Conservation (phyloP, 2,329 filamentous ascomycete species). For the Epichloe baconii region DNA sequence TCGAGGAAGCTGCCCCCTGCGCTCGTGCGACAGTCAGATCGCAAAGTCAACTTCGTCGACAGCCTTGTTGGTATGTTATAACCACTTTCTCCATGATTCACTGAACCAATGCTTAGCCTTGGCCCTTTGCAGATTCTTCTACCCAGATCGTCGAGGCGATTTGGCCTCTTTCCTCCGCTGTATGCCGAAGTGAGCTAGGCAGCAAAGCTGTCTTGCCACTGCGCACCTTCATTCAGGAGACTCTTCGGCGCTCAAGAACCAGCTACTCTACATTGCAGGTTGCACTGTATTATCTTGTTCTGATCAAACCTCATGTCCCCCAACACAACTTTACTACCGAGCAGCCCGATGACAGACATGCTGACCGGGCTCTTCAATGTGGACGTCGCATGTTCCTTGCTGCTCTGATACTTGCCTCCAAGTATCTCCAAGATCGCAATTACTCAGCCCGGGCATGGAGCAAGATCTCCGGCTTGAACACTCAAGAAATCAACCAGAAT, state of each 20-base stretch:
- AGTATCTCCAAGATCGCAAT: conserved; percentile 95
- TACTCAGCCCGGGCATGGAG: conserved; percentile 97
- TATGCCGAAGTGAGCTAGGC: conserved; percentile 59
- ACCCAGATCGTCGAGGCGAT: conserved; percentile 96
- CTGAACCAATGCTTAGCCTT: conserved; percentile 21
- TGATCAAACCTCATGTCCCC: conserved; percentile 84
- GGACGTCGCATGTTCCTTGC: conserved; percentile 95
- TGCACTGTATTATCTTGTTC: conserved; percentile 86
- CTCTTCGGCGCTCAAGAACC: conserved; percentile 81
- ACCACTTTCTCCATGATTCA: conserved; percentile 9
- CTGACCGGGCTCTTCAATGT: conserved; percentile 75
- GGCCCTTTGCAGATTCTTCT: conserved; percentile 61
- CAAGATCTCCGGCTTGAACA: conserved; percentile 94
- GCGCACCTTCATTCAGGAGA: conserved; percentile 95
- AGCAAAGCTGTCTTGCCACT: conserved; percentile 73
- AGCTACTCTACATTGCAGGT: conserved; percentile 97
- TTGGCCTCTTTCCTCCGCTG: conserved; percentile 80
- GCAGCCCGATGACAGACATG: conserved; percentile 59
- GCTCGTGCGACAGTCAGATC: conserved; percentile 75
- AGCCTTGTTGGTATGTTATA: conserved; percentile 84
- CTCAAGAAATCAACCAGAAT: conserved; percentile 90
- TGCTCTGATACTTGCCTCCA: conserved; percentile 88
- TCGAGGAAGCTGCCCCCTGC: conserved; percentile 55
- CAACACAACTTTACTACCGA: conserved; percentile 76
- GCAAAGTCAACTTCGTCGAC: conserved; percentile 91